Evolutionary conservation across 495 filamentous ascomycete genomes (phyloP).

Genomic region (Aspergillus hancockii): DNA sequence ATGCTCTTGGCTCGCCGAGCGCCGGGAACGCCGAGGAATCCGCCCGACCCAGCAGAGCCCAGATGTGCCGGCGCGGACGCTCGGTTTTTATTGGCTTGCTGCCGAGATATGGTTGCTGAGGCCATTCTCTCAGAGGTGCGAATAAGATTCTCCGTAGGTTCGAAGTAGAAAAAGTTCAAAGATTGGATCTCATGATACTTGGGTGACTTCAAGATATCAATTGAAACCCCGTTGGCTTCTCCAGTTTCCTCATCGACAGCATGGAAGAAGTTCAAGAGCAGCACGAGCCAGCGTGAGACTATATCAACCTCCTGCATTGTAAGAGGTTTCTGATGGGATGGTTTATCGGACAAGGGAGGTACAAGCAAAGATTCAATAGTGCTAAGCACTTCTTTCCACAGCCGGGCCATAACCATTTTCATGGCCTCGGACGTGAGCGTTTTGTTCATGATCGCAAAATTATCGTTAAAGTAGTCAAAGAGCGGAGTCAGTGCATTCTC

Average conservation of each 20-base stretch:
- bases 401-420: constrained; percentile 93
- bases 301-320: constrained; percentile 90
- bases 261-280: constrained; percentile 94
- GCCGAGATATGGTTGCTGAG: constrained; percentile 77
- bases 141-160: constrained; percentile 86
- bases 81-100: constrained; percentile 66
- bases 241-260: constrained; percentile 85
- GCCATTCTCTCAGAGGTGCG: constrained; percentile 95
- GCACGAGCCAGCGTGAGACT: constrained; percentile 90
- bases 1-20: constrained; percentile 86
- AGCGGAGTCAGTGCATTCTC: constrained; percentile 81
- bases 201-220: constrained; percentile 88
- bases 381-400: constrained; percentile 96
- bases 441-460: constrained; percentile 98
- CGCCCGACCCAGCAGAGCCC: constrained; percentile 56
- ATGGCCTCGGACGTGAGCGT: constrained; percentile 91
- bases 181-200: constrained; percentile 98
- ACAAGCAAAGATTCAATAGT: constrained; percentile 90
- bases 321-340: constrained; percentile 82
- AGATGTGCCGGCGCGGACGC: constrained; percentile 70
- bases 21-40: constrained; percentile 68
- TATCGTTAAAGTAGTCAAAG: constrained; percentile 98
- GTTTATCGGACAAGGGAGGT: constrained; percentile 93
- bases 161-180: constrained; percentile 98
- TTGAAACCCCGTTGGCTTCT: constrained; percentile 81